Percentiles rank a stretch among this genome's conserved stretches.
phyloP scores from a whole-genome alignment of 1,284 basidiomycete species.

The Microbotryum intermedium region DNA sequence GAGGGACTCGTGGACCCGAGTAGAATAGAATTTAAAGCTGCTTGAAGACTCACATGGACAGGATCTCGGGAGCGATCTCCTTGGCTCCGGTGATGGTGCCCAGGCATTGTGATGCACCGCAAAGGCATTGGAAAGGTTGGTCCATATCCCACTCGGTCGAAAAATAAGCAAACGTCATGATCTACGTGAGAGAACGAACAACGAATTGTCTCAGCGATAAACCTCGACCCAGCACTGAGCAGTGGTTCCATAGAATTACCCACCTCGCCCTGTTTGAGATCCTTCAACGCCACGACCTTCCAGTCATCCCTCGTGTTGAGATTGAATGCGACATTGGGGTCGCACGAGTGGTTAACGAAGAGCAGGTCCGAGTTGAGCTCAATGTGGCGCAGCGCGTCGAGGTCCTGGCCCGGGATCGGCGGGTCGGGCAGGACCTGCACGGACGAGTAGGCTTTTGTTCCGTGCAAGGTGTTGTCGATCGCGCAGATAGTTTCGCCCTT shows the following conservation, averaged over 20 bases:
- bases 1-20: too few species aligned
- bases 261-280: constrained; percentile 43
- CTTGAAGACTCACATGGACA: constrained; percentile 10
- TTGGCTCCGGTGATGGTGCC: constrained; percentile 43
- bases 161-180: constrained; percentile 54
- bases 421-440: constrained; percentile 30
- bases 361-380: constrained; percentile 58
- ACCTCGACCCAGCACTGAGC: too few species aligned
- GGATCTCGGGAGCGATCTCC: constrained; percentile 30
- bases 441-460: constrained; percentile 27
- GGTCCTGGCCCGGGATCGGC: constrained; percentile 8
- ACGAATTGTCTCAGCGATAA: too few species aligned
- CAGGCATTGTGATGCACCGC: constrained; percentile 44
- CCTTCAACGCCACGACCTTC: constrained; percentile 40
- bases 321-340: constrained; percentile 53
- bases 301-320: constrained; percentile 37
- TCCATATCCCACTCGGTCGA: constrained; percentile 65
- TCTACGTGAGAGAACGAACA: background rate
- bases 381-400: constrained; percentile 41
- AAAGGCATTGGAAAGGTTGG: constrained; percentile 54
- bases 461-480: constrained; percentile 24
- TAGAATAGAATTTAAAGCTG: too few species aligned
- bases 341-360: constrained; percentile 61
- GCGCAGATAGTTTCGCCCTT: constrained; percentile 18
- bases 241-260: background rate